phyloP scores from a whole-genome alignment of 805 yeast genomes.

The Schwanniomyces vanrijiae region DNA sequence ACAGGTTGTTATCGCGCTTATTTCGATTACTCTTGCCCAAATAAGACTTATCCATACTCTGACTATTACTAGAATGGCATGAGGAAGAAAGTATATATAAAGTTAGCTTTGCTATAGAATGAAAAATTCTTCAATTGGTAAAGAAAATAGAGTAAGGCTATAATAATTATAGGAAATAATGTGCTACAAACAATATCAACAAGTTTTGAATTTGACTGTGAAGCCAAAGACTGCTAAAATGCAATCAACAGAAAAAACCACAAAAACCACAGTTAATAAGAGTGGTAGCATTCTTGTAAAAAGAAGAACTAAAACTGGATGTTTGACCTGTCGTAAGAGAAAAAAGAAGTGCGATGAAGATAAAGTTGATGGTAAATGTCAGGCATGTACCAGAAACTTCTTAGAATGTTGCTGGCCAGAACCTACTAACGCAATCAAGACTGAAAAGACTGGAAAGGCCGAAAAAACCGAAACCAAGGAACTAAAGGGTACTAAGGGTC shows the following conservation, averaged over 20 bases:
- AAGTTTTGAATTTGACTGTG: conserved; percentile 30
- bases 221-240: conserved; percentile 17
- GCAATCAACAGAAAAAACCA: conserved; percentile 16
- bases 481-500: conserved; percentile 1
- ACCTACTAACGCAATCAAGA: conserved; percentile 2
- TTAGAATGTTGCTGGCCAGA: conserved; percentile 46
- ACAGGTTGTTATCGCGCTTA: conserved; percentile 1
- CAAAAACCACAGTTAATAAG: conserved; percentile 13
- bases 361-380: conserved; percentile 43
- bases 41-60: not conserved
- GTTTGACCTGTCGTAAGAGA: conserved; percentile 62
- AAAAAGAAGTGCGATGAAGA: conserved; percentile 64
- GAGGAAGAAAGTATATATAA: not conserved
- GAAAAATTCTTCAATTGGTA: not conserved
- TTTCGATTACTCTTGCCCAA: conserved; percentile 1
- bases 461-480: conserved; percentile 5
- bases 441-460: no score
- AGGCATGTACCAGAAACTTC: conserved; percentile 44
- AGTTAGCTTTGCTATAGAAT: not conserved
- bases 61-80: not conserved
- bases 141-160: not conserved
- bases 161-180: conserved; percentile 10
- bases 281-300: conserved; percentile 5
- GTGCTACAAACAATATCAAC: conserved; percentile 37
- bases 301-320: conserved; percentile 49